Base-by-base conservation (phyloP, 2,329 filamentous ascomycete species). In the Paraphaeosphaeria sporulosa region DNA sequence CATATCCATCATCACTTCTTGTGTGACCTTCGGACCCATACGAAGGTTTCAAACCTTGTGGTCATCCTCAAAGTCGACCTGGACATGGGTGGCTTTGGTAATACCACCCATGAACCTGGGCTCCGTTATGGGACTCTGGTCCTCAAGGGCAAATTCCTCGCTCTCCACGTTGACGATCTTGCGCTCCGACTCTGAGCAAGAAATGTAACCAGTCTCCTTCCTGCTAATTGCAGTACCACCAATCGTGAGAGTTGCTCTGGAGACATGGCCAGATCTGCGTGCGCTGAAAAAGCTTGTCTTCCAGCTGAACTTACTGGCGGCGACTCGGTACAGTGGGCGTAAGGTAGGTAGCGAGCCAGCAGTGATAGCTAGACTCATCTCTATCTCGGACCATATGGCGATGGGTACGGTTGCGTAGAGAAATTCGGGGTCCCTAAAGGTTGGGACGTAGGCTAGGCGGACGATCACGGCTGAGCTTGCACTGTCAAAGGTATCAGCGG, bases 351-450 rank as follows among this genome's bases (percentile, higher is more conserved):
- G 57, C 17, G 55, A 62, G 50, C 61, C 63, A 25, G 64, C 61
- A 13, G 63, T 65, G 48, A 65, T 67, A 32, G 63, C 64, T 19
- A 67, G 63, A 49, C 63, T 62, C 57, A 57, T 55, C 46, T 65
- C 63, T 10, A 62, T 44, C 25, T 60, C 57, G 43, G 64, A 65
- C 64, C 64, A 67, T 36, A 64, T 62, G n/a, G 64, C 61, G 17
- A 65, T 67, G 40, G 61, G 44, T 7, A 61, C 50, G 7, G 64
- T 67, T 12, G 50, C 55, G 19, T 55, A 67, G 25, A 67, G 61
- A 27, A 65, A 67, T 12, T 65, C 59, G 2, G 56, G 40, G 23
- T 50, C 42, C 17, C 47, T 53, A 36, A 67, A 64, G 23, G 61
- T 61, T 23, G 42, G 43, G n/a, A 67, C 49, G 52, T 65, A 67